phyloP scores from a whole-genome alignment of 164 flowering plant species.

The Sextonia rubra region DNA sequence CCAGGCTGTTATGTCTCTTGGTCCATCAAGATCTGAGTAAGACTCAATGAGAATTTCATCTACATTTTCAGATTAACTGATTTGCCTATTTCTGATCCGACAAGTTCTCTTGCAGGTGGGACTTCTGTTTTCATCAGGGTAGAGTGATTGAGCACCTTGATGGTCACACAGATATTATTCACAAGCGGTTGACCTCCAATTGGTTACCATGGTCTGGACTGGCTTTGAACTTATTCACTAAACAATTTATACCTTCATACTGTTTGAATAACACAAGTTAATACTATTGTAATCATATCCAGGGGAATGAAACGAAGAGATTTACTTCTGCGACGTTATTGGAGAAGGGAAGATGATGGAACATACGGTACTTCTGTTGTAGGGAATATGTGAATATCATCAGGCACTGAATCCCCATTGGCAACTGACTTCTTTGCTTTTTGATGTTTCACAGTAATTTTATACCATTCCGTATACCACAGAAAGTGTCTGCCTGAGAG shows the following conservation, averaged over 20 bases:
- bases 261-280: background rate
- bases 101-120: constrained; percentile 69
- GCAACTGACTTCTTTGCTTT: constrained; percentile 7
- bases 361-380: constrained; percentile 60
- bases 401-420: constrained; percentile 5
- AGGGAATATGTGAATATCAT: background rate
- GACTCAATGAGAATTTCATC: constrained; percentile 17
- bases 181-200: constrained; percentile 50
- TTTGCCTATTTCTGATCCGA: background rate
- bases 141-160: constrained; percentile 84
- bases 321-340: constrained; percentile 68
- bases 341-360: constrained; percentile 98
- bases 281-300: constrained; percentile 15
- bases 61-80: background rate
- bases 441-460: constrained; percentile 52
- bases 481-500: constrained; percentile 52
- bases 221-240: background rate
- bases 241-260: background rate
- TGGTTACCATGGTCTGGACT: constrained; percentile 80
- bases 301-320: constrained; percentile 94
- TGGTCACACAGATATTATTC: constrained; percentile 89
- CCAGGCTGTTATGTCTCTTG: constrained; percentile 81
- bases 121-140: constrained; percentile 66
- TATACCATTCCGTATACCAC: constrained; percentile 84
- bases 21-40: constrained; percentile 88